Conservation (phyloP, 2,329 filamentous ascomycete genomes). For the Talaromyces sp. region DNA sequence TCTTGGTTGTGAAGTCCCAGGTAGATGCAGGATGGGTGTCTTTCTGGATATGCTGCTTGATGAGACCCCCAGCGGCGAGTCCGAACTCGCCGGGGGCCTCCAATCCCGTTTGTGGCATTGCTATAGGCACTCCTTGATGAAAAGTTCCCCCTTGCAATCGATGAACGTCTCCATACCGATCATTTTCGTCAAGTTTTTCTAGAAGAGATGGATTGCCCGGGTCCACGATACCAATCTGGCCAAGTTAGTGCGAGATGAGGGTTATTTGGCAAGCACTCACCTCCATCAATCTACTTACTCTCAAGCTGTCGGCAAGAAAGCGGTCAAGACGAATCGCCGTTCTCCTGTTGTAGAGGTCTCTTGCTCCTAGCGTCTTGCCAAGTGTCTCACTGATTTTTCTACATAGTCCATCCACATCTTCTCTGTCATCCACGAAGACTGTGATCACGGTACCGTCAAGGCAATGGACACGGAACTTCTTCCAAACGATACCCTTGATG, state of each 20-base stretch:
- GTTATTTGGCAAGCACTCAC: neutral
- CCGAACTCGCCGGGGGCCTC: neutral
- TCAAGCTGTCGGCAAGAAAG: neutral
- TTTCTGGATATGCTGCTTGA: neutral
- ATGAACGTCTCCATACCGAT: too few relatives aligned
- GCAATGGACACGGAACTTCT: neutral
- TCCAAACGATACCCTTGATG: neutral
- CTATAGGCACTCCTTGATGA: too few relatives aligned
- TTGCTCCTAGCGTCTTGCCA: neutral
- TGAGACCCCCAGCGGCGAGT: neutral
- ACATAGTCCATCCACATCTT: neutral
- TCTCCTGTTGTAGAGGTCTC: neutral
- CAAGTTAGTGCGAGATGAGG: neutral
- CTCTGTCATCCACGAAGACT: neutral
- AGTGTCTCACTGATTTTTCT: neutral
- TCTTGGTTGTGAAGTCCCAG: neutral
- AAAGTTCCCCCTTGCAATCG: too few relatives aligned
- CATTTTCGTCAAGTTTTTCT: neutral
- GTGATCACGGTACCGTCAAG: neutral
- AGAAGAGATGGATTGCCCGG: neutral
- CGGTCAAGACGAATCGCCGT: neutral
- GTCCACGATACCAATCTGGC: neutral
- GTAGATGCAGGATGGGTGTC: neutral
- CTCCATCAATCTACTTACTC: neutral
- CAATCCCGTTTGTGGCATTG: too few relatives aligned